Evolutionary conservation across 1,284 basidiomycete genomes (phyloP), one percentile per base, ranked within the genome.

Genomic region (Irpex rosettiformis): DNA sequence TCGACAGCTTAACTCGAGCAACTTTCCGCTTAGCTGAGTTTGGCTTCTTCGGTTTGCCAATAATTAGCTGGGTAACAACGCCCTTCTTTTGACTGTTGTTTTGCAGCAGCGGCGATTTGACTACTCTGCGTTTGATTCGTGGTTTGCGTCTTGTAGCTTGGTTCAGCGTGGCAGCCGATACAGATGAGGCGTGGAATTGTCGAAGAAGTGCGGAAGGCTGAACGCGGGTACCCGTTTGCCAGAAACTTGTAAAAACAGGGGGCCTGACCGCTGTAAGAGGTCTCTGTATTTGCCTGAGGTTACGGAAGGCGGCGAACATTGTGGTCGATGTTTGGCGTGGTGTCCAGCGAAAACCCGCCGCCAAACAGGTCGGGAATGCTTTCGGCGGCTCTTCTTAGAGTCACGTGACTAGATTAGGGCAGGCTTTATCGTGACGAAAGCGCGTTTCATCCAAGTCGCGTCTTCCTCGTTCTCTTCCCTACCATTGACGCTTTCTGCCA

Each of bases 1-100:
- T 96, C 30, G 89, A 85, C 54, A 99, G 80, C 78, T 96, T 96
- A 65, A 99, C 89, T 70, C 93, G 85, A 45, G 95, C 95, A 60
- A 98, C 93, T 77, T 98, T 99, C 62, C 97, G 92, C 70, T 98
- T 94, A 48, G 96, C 96, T 45, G 96, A 99, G 77, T 99, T 99
- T 64, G 97, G 97, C 73, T 99, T 99, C 80, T 96, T 98, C 24
- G 97, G 97, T 70, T 91, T 94, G 66, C 81, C 84, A 49, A 87
- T 91, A 73, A 91, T 90, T 24, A 98, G 85, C 65, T 88, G 85
- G 28, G 88, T 84, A 70, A 93, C 91, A 59, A 98, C 94, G 37
- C 92, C 95, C 72, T 96, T 97, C 67, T 86, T 86, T 75, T 97
- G 94, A 10, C 89, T 91, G 70, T 84, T 89, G 29, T 73, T 78